A percentile compares a stretch with the other conserved stretches of the same genome.
Conservation (phyloP, 352 stramenopile species). For the Peronospora destructor region DNA sequence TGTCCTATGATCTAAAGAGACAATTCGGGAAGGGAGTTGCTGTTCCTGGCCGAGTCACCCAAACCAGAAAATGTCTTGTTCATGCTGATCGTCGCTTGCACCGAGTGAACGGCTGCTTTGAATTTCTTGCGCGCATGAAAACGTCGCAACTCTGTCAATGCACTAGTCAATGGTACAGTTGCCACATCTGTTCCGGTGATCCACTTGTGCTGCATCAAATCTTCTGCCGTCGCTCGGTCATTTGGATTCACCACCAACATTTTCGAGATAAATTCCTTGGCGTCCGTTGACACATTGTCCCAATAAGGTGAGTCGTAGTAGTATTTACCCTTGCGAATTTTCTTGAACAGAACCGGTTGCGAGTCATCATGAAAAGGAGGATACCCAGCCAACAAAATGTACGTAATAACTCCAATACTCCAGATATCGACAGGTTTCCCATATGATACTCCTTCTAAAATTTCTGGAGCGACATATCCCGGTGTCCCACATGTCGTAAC, state of each 20-base stretch:
- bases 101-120: slow-evolving; percentile 71
- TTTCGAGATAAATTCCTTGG: slow-evolving; percentile 84
- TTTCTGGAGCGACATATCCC: slow-evolving; percentile 80
- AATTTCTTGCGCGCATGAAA: slow-evolving; percentile 83
- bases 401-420: slow-evolving; percentile 84
- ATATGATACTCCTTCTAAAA: slow-evolving; percentile 74
- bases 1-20: slow-evolving; percentile 34
- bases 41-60: slow-evolving; percentile 21
- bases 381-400: slow-evolving; percentile 86
- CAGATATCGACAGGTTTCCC: slow-evolving; percentile 83
- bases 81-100: slow-evolving; percentile 75
- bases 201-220: slow-evolving; percentile 71
- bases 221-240: slow-evolving; percentile 47
- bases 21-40: slow-evolving; percentile 26
- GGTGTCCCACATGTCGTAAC: slow-evolving; percentile 72
- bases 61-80: slow-evolving; percentile 57
- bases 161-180: slow-evolving; percentile 65
- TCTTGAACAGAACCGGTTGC: slow-evolving; percentile 87
- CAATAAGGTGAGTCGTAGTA: slow-evolving; percentile 86
- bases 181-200: slow-evolving; percentile 35
- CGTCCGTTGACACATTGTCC: slow-evolving; percentile 84
- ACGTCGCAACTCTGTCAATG: slow-evolving; percentile 65
- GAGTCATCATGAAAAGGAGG: slow-evolving; percentile 91
- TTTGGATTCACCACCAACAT: slow-evolving; percentile 82
- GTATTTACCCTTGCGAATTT: slow-evolving; percentile 82